Conservation (phyloP, 257 asterid species). For the Penstemon newberryi region DNA sequence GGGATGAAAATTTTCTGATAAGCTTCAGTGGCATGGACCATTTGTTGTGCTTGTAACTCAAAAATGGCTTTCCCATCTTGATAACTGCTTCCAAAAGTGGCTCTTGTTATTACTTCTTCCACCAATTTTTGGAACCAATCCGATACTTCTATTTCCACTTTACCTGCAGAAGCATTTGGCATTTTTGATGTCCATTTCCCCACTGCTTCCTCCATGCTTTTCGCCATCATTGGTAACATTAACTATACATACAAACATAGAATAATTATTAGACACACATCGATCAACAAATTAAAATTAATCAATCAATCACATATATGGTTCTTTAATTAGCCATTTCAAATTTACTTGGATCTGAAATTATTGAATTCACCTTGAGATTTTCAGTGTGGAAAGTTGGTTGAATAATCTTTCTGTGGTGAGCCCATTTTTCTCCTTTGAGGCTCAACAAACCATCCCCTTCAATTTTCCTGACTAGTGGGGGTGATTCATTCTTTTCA, state of each 20-base stretch:
- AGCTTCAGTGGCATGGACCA: slow-evolving; percentile 79
- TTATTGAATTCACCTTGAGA: slow-evolving; percentile 55
- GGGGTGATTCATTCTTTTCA: slow-evolving; percentile 82
- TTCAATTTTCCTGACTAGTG: slow-evolving; percentile 74
- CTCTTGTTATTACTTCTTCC: slow-evolving; percentile 67
- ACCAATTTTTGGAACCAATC: slow-evolving; percentile 67
- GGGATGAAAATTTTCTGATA: slow-evolving; percentile 73
- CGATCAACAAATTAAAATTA: background rate
- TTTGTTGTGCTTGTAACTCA: slow-evolving; percentile 73
- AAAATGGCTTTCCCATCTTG: slow-evolving; percentile 74
- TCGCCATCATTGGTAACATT: slow-evolving; percentile 75
- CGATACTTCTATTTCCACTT: slow-evolving; percentile 67
- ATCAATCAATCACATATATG: too few relatives aligned
- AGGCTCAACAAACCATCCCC: slow-evolving; percentile 84
- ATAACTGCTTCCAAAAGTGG: slow-evolving; percentile 77
- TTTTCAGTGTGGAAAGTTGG: slow-evolving; percentile 81
- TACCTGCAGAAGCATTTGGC: slow-evolving; percentile 35
- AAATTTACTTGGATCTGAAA: too few relatives aligned
- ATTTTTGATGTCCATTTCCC: slow-evolving; percentile 59
- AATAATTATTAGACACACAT: background rate
- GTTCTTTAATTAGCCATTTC: too few relatives aligned
- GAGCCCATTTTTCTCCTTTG: slow-evolving; percentile 92
- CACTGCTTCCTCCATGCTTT: slow-evolving; percentile 60
- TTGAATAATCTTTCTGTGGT: slow-evolving; percentile 76
- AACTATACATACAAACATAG: slow-evolving; percentile 37